These are phyloP conservation scores for Westerdykella sp. DNA, from an alignment of 2,329 filamentous ascomycete genomes.

Conservation along the genomic window DNA sequence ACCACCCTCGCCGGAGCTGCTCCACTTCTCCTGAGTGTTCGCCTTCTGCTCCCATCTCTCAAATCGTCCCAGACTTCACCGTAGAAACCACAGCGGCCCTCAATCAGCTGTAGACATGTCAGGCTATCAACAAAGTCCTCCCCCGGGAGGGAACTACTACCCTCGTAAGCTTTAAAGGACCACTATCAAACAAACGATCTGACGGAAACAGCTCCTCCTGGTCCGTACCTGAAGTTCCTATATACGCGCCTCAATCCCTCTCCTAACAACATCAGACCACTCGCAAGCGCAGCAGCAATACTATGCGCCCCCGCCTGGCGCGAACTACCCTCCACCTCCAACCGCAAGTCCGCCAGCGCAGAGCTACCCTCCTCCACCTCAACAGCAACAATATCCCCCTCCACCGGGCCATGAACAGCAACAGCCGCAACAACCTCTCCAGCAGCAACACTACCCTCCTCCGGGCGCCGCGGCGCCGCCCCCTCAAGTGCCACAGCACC, in stretches of 20 bases:
- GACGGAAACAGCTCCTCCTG: constrained; percentile 26
- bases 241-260: constrained; percentile 4
- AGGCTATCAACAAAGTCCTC: constrained; percentile 26
- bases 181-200: constrained; percentile 8
- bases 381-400: constrained; percentile 28
- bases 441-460: constrained; percentile 24
- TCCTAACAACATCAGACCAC: constrained; percentile 11
- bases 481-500: constrained; percentile 8
- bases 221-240: constrained; percentile 5
- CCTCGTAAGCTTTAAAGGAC: constrained; percentile 13
- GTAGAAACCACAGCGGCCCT: background rate
- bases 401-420: constrained; percentile 20
- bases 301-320: constrained; percentile 35
- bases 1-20: constrained; percentile 2
- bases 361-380: constrained; percentile 30
- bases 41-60: background rate
- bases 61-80: too few relatives aligned
- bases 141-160: constrained; percentile 33
- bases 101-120: constrained; percentile 19
- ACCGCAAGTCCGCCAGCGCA: constrained; percentile 24
- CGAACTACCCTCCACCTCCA: constrained; percentile 33
- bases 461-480: constrained; percentile 20
- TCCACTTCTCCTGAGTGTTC: background rate
- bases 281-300: constrained; percentile 32
- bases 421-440: constrained; percentile 1